A percentile compares a stretch with the other conserved stretches of the same genome.
Evolutionary conservation across 495 filamentous ascomycete species (phyloP).

Genomic region (Aspergillus panamensis): DNA sequence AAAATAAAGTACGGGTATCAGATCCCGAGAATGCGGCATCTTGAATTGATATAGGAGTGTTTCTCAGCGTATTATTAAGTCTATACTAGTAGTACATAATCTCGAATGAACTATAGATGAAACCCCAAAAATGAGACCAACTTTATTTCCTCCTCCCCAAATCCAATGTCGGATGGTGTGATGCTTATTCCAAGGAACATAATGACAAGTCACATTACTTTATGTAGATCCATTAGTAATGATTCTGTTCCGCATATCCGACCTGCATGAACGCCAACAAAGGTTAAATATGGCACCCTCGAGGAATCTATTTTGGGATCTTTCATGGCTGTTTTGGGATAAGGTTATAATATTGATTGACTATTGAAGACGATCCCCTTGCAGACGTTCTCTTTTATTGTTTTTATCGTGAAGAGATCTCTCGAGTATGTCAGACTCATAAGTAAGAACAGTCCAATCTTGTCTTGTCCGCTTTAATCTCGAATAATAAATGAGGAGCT

Average conservation of each 20-base stretch:
- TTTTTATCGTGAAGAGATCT: background rate
- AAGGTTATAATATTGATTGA: background rate
- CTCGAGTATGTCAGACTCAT: too few relatives aligned
- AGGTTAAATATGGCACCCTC: background rate
- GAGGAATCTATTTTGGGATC: background rate
- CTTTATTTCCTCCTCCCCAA: conserved; percentile 2
- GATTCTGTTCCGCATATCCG: too few relatives aligned
- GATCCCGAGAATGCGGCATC: too few relatives aligned
- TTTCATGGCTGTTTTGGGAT: background rate
- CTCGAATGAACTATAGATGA: background rate
- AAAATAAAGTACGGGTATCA: too few relatives aligned
- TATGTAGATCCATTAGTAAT: too few relatives aligned
- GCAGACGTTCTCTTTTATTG: background rate
- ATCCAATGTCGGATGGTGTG: conserved; percentile 1
- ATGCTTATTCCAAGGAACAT: conserved; percentile 12
- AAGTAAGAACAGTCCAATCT: too few relatives aligned
- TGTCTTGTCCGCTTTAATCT: too few relatives aligned
- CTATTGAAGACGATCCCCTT: too few relatives aligned
- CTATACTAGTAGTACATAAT: too few relatives aligned
- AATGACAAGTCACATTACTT: background rate
- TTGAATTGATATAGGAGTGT: too few relatives aligned
- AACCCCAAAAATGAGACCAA: conserved; percentile 6
- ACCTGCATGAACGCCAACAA: background rate
- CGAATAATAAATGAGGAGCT: too few relatives aligned
- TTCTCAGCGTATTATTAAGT: too few relatives aligned